These are phyloP conservation scores for Sporisorium scitamineum DNA, from an alignment of 1,284 basidiomycete species.

Conservation along the genomic window DNA sequence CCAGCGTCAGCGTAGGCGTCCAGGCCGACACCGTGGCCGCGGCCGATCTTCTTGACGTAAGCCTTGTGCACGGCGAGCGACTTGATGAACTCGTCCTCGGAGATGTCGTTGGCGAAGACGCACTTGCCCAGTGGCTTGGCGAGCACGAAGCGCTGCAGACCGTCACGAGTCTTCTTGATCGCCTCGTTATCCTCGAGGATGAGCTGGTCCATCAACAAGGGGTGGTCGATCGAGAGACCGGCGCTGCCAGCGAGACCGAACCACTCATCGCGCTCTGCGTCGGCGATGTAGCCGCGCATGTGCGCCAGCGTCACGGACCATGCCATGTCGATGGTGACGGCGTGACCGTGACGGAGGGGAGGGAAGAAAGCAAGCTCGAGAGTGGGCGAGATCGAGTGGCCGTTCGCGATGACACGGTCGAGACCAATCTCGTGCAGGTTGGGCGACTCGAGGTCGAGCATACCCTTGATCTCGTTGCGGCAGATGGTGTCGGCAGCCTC, in stretches of 20 bases:
- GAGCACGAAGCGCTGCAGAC: slow-evolving; percentile 71
- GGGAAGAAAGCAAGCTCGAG: slow-evolving; percentile 69
- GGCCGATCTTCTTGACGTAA: slow-evolving; percentile 66
- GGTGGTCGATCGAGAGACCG: slow-evolving; percentile 72
- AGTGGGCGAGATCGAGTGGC: slow-evolving; percentile 71
- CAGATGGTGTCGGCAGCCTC: slow-evolving; percentile 69
- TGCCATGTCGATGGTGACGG: slow-evolving; percentile 72
- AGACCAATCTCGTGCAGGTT: slow-evolving; percentile 72
- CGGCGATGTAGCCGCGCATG: slow-evolving; percentile 70
- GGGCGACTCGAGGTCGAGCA: slow-evolving; percentile 72
- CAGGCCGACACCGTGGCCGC: slow-evolving; percentile 68
- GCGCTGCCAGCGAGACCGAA: slow-evolving; percentile 70
- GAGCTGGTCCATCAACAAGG: slow-evolving; percentile 69
- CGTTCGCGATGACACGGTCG: slow-evolving; percentile 72
- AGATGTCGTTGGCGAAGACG: slow-evolving; percentile 71
- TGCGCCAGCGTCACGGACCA: slow-evolving; percentile 71
- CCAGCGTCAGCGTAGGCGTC: slow-evolving; percentile 72
- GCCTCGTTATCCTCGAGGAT: slow-evolving; percentile 70
- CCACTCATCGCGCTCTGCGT: slow-evolving; percentile 71
- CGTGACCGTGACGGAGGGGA: slow-evolving; percentile 69
- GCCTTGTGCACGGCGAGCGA: slow-evolving; percentile 71
- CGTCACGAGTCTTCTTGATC: slow-evolving; percentile 72
- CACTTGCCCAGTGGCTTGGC: slow-evolving; percentile 71
- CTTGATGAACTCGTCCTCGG: slow-evolving; percentile 69
- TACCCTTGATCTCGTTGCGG: slow-evolving; percentile 71